Evolutionary conservation across 805 yeast genomes (phyloP), one percentile per base, ranked within the genome.

Genomic region (Starmerella bombi): DNA sequence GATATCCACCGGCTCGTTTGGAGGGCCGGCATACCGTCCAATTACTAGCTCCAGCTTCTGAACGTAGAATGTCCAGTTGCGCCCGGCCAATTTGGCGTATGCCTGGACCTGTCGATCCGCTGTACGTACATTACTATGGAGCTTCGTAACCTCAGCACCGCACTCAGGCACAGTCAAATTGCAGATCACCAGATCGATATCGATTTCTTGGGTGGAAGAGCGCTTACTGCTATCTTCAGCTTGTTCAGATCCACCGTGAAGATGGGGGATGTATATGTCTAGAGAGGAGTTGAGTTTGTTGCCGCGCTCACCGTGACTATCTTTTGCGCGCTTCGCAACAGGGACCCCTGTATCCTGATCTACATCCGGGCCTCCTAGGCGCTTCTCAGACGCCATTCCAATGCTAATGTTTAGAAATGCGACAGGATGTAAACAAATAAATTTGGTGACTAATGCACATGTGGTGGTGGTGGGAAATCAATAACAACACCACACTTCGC

Each of bases 21-120:
- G 53, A 28, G 57, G 61, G 3, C 44, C 50, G 2, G 94, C 81
- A 53, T 79, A 79, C 53, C 98, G 70, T n/a, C 98, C 98, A 43
- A 91, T 81, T 1, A 78, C 64, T 4, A 88, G 72, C 22, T 70
- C 71, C 38, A 88, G 65, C 15, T 75, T 67, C 57, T 86, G 83
- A 32, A 91, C 95, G 55, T 85, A 91, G 58, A 71, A 91, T 1
- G 98, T 88, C 98, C 98, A 91, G 54, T 75, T 75, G 27, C 70
- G 49, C 7, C 98, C 98, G 0, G 96, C 86, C 36, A 91, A 78
- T 59, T 91, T 91, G 27, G 96, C 98, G 59, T 88, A 91, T 0
- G 98, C 98, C 62, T 86, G 94, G n/a, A 91, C 86, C 58, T 86
- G 94, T 4, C 67, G 57, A 29, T 69, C 71, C 25, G 66, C 56